Base-by-base conservation (phyloP, 2,329 filamentous ascomycete genomes). In the Penicillium sp. region DNA sequence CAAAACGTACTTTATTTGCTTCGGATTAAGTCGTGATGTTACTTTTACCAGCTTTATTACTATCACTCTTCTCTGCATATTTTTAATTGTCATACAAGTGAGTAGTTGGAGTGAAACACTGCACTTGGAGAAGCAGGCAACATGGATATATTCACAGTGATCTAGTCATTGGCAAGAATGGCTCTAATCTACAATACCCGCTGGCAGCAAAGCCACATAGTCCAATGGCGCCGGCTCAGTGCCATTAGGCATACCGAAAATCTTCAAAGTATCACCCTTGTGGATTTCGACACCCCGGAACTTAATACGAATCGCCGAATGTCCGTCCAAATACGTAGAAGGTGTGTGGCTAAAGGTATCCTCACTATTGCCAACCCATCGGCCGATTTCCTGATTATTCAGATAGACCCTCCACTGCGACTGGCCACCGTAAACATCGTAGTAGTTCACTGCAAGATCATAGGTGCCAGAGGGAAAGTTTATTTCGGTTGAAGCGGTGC, bases 391-490 rank as follows among this genome's bases (percentile, higher is more conserved):
- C 13, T 71, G 65, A 31, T 82, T 78, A 59, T 84, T 83, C 5
- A 89, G 64, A 49, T 74, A 82, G 1, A 87, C 60, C 57, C 81
- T 74, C 69, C 81, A 90, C 2, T 76, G 73, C 2, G 87, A 78
- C 54, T 76, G 78, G 0, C 87, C 87, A n/a, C 79, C 79, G 29
- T 79, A 78, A 8, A 87, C 57, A 65, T 90, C 86, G 61, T 81
- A 89, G 66, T 89, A 90, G 58, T 87, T 87, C 8, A 90, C 79
- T 0, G 82, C 85, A 3, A 90, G 58, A 62, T 87, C 81, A 60
- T 89, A 90, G 5, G 65, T 79, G 0, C 85, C 86, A 0, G 76
- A 75, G 2, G 77, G 70, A 50, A 82, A 82, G 0, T 73, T 64
- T 2, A 87, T 66, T 16, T 64, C 76, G 0, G 80, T 75, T 2